Evolutionary conservation across 2,329 filamentous ascomycete genomes (phyloP).

Genomic region (Fusarium multiceps): DNA sequence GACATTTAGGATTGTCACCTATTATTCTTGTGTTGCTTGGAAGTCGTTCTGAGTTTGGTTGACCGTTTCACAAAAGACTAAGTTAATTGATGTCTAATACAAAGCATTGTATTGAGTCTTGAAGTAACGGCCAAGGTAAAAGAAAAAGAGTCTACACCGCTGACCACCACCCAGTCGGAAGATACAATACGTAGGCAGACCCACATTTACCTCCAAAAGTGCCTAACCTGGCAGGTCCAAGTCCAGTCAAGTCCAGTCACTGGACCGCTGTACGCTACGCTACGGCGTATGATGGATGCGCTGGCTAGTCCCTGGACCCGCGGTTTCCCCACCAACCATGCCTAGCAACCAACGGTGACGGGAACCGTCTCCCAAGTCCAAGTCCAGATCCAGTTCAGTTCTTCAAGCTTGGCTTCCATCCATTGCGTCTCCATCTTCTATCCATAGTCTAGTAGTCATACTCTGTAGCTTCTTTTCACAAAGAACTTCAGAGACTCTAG

Average conservation of each 20-base stretch:
- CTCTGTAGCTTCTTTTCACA: constrained; percentile 18
- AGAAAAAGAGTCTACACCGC: constrained; percentile 12
- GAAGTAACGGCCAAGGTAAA: neutral
- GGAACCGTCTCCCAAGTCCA: constrained; percentile 9
- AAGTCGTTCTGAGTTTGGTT: neutral
- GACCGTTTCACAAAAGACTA: neutral
- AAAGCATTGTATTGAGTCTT: constrained; percentile 9
- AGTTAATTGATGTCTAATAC: neutral
- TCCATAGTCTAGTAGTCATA: neutral
- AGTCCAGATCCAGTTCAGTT: neutral
- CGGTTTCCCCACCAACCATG: constrained; percentile 39
- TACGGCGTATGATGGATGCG: constrained; percentile 26
- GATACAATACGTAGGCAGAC: constrained; percentile 10
- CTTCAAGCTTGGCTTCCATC: constrained; percentile 18
- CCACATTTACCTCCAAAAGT: constrained; percentile 10
- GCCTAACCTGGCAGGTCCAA: constrained; percentile 30
- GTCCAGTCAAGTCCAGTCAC: neutral
- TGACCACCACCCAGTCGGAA: constrained; percentile 6
- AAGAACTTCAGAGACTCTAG: neutral
- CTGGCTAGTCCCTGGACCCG: constrained; percentile 23
- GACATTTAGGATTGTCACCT: neutral
- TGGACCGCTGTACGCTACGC: constrained; percentile 2
- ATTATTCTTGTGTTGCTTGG: neutral
- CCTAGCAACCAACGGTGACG: constrained; percentile 31
- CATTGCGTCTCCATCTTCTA: constrained; percentile 13